A percentile compares a stretch with the other conserved stretches of the same genome.
phyloP scores from a whole-genome alignment of 331 rosid genomes.

The Quercus phellos region DNA sequence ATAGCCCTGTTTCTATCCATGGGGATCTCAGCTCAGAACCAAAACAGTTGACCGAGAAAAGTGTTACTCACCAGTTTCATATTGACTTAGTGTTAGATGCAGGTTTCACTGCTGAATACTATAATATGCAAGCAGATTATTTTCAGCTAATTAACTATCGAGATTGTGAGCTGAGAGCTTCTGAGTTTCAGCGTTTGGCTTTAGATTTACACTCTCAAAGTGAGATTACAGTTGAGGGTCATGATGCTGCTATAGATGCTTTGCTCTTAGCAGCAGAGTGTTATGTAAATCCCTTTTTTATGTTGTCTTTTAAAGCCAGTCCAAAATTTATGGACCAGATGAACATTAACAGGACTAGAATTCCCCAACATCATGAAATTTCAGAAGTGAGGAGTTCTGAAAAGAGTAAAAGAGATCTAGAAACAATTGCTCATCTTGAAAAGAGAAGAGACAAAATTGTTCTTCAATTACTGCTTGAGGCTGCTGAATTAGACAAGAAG shows the following conservation, averaged over 20 bases:
- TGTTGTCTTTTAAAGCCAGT: constrained; percentile 49
- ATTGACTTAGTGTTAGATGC: constrained; percentile 49
- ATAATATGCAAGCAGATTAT: constrained; percentile 80
- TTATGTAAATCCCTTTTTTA: constrained; percentile 84
- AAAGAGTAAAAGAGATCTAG: constrained; percentile 49
- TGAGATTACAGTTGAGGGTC: constrained; percentile 68
- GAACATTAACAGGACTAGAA: constrained; percentile 28
- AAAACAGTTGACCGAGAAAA: constrained; percentile 40
- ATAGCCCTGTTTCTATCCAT: constrained; percentile 35
- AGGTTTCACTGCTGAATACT: constrained; percentile 52
- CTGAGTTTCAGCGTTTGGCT: constrained; percentile 82
- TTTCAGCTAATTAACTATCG: constrained; percentile 63
- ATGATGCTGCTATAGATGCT: constrained; percentile 91
- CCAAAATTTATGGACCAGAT: constrained; percentile 39
- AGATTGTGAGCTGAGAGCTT: constrained; percentile 75
- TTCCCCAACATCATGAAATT: constrained; percentile 30
- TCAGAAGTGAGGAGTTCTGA: constrained; percentile 31
- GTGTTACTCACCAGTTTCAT: constrained; percentile 25
- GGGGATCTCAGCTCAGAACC: constrained; percentile 45
- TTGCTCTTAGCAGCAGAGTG: constrained; percentile 92
- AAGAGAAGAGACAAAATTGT: constrained; percentile 73
- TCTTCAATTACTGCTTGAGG: constrained; percentile 76
- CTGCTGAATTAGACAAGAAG: constrained; percentile 80
- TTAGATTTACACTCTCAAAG: constrained; percentile 72
- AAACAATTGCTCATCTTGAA: constrained; percentile 61